Evolutionary conservation across 169 alveolate genomes (phyloP), one percentile per base, ranked within the genome.

Genomic region (Eimeria sp.): DNA sequence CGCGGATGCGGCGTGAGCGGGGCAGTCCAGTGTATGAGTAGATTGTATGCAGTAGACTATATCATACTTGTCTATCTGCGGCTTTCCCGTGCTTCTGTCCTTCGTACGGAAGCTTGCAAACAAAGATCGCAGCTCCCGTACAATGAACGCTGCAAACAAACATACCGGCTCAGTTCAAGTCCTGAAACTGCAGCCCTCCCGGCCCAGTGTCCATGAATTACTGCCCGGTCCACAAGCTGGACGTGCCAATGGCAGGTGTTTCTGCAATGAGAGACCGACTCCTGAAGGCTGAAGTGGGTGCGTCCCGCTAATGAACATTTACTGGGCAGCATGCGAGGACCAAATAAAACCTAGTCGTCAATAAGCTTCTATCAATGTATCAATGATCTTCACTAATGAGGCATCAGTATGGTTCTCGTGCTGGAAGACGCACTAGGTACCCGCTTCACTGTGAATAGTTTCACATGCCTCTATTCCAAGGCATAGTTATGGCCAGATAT

Each of bases 21-120:
- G 89, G 89, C 27, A 82, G 89, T 14, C 89, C 89, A 27, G 89
- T 82, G 14, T 82, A 82, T 72, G 72, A 82, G 73, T 82, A 47
- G 63, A 13, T 75, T n/a, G n/a, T n/a, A n/a, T n/a, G n/a, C n/a
- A n/a, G n/a, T n/a, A n/a, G n/a, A n/a, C n/a, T n/a, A n/a, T n/a
- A n/a, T n/a, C n/a, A n/a, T n/a, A n/a, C 25, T 67, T 27, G 16
- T 3, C 9, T 27, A 18, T 27, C 25, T 67, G 75, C 20, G 10
- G 1, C 25, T 6, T 67, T 67, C 34, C 49, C 6, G 20, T 67
- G 47, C 18, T 67, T 27, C 9, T 67, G 18, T n/a, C 43, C 47
- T 7, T 5, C 30, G 78, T 11, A 14, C 6, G 34, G 30, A 30
- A 11, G 40, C 40, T 34, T 34, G 3, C 40, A 34, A 34, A 34